These are phyloP conservation scores for Didymella lethalis DNA, from an alignment of 2,329 filamentous ascomycete genomes.

Conservation along the genomic window DNA sequence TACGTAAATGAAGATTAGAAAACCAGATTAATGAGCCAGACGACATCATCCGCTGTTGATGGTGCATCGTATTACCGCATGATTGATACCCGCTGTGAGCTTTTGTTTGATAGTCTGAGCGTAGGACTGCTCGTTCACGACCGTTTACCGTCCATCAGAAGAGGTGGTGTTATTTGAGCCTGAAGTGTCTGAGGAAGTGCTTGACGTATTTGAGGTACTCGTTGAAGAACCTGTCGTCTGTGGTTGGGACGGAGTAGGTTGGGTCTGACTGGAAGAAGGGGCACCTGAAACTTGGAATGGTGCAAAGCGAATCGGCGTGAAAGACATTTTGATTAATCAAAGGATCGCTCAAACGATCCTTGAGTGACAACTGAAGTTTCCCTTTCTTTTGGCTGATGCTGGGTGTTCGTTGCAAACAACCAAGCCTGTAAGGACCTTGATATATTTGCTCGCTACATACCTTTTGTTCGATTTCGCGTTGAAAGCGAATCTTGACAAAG, in stretches of 20 bases:
- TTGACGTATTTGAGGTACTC: slow-evolving; percentile 1
- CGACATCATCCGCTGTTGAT: too few relatives aligned
- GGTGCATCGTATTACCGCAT: background rate
- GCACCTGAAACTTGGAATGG: slow-evolving; percentile 41
- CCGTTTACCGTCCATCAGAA: background rate
- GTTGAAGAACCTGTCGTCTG: slow-evolving; percentile 21
- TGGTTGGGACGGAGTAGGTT: slow-evolving; percentile 33
- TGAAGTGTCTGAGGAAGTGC: slow-evolving; percentile 1
- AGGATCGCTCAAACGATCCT: background rate
- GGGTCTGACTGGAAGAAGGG: slow-evolving; percentile 21
- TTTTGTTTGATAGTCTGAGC: background rate
- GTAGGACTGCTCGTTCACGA: background rate
- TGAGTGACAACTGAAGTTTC: background rate
- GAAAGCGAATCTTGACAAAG: slow-evolving; percentile 2
- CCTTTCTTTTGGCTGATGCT: background rate
- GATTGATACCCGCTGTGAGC: background rate
- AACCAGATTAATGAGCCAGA: background rate
- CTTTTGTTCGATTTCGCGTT: background rate
- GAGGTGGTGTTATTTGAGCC: background rate
- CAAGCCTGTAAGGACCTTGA: background rate
- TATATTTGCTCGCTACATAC: background rate
- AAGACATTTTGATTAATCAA: slow-evolving; percentile 20
- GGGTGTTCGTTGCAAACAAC: background rate
- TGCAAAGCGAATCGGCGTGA: slow-evolving; percentile 42
- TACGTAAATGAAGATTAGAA: too few relatives aligned